Base-by-base conservation (phyloP, 2,329 filamentous ascomycete species). In the Geosmithia putterillii region DNA sequence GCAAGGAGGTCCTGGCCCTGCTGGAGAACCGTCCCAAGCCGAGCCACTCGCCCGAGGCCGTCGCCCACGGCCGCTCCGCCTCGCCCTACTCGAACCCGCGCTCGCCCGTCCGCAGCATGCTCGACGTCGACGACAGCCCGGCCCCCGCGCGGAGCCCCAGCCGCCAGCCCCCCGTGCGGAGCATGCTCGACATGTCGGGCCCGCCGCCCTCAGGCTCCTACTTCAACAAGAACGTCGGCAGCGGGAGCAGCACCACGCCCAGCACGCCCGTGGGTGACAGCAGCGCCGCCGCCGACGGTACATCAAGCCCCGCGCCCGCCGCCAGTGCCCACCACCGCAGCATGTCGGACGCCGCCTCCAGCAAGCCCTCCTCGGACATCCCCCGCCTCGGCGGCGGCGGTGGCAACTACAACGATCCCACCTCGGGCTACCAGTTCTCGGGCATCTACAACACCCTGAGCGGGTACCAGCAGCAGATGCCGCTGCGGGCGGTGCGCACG, bases 101-200 rank as follows among this genome's bases (percentile, higher is more conserved):
- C 43, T 84, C 83, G 20, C 80, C 82, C 10, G 74, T 83, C 43
- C 73, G 81, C 51, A 85, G 78, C 59, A 78, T 84, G 73, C 66
- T 82, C 17, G 76, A 80, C 55, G 67, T 79, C 52, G 67, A 70
- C 54, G 67, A 73, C 45, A 14, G 28, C 28, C 53, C 50, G 42
- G 50, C 47, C 40, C 46, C 37, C 15, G 42, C 38, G 25, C 52
- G 40, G 37, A 52, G 48, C 52, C 58, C 54, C 47, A 67, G 62
- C 48, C 67, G 67, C n/a, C 71, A 68, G 48, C 67, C 69, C 32
- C 71, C 74, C 6, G 67, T 81, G 42, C 71, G 79, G 49, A 84
- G 78, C 60, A 79, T 84, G 76, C 68, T 83, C 45, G 76, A 73
- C 51, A 47, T 57, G 17, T 57, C 65, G 6, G 45, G 50, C 14